phyloP scores from a whole-genome alignment of 2,329 filamentous ascomycete genomes.

The Paracorniculantispora psalliotae region DNA sequence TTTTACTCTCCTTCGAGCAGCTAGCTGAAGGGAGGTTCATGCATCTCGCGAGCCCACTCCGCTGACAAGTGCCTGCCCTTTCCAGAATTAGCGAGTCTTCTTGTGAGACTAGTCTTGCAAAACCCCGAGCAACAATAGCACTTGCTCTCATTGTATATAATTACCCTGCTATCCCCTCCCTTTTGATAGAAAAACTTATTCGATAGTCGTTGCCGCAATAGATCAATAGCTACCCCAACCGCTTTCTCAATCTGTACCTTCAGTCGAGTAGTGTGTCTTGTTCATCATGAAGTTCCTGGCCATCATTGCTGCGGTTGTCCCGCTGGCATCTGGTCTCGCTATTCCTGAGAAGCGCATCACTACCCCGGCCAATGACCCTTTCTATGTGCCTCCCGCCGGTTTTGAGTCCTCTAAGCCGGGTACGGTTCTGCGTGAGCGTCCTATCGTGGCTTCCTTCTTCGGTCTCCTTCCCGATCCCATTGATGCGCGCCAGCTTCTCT shows the following conservation, averaged over 20 bases:
- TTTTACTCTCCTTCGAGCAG: not conserved
- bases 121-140: not conserved
- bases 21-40: not conserved
- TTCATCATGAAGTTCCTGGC: constrained; percentile 9
- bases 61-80: not conserved
- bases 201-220: not conserved
- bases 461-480: constrained; percentile 6
- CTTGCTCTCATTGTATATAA: not conserved
- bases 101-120: not conserved
- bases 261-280: not conserved
- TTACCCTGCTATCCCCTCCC: not conserved
- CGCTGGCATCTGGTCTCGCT: constrained; percentile 1
- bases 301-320: constrained; percentile 1
- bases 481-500: constrained; percentile 11
- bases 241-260: not conserved
- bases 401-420: constrained; percentile 11
- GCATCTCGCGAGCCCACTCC: not conserved
- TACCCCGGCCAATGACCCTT: constrained; percentile 9
- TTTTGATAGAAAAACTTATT: not conserved
- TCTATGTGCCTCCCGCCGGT: constrained; percentile 8
- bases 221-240: not conserved
- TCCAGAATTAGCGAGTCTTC: not conserved
- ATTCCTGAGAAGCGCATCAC: constrained; percentile 4
- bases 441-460: constrained; percentile 5
- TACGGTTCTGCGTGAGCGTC: constrained; percentile 8